Conservation (phyloP, 805 yeast genomes). For the Metschnikowia vanudenii region DNA sequence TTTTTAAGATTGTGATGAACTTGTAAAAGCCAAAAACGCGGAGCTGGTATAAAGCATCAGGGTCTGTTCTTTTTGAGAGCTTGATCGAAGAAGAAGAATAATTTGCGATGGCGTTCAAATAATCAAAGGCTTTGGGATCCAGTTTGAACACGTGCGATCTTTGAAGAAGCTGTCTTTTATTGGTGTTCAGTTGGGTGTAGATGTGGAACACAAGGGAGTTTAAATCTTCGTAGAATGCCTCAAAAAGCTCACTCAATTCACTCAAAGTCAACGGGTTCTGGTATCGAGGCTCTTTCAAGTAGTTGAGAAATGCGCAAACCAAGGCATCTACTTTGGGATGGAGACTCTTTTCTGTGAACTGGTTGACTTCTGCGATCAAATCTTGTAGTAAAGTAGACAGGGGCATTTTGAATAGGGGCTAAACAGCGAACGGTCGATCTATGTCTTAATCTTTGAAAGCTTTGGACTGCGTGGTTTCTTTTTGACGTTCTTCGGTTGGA, state of each 20-base stretch:
- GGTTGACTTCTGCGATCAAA: slow-evolving; percentile 26
- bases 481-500: background rate
- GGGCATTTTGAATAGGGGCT: background rate
- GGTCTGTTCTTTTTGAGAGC: slow-evolving; percentile 36
- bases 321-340: slow-evolving; percentile 30
- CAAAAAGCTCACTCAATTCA: slow-evolving; percentile 36
- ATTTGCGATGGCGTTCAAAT: slow-evolving; percentile 41
- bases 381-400: slow-evolving; percentile 6
- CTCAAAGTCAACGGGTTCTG: slow-evolving; percentile 38
- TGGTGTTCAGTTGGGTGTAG: slow-evolving; percentile 39
- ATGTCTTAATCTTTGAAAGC: background rate
- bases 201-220: slow-evolving; percentile 32
- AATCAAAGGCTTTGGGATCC: slow-evolving; percentile 36
- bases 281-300: slow-evolving; percentile 43
- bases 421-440: background rate
- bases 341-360: slow-evolving; percentile 16
- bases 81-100: slow-evolving; percentile 37
- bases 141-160: slow-evolving; percentile 28
- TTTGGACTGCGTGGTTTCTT: background rate
- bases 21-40: slow-evolving; percentile 43
- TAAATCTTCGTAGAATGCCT: slow-evolving; percentile 38
- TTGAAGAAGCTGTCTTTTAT: slow-evolving; percentile 38
- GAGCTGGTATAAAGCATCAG: slow-evolving; percentile 37
- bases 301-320: slow-evolving; percentile 30
- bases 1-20: slow-evolving; percentile 31